Conservation (phyloP, 2,329 filamentous ascomycete species). For the Talaromyces piceae region DNA sequence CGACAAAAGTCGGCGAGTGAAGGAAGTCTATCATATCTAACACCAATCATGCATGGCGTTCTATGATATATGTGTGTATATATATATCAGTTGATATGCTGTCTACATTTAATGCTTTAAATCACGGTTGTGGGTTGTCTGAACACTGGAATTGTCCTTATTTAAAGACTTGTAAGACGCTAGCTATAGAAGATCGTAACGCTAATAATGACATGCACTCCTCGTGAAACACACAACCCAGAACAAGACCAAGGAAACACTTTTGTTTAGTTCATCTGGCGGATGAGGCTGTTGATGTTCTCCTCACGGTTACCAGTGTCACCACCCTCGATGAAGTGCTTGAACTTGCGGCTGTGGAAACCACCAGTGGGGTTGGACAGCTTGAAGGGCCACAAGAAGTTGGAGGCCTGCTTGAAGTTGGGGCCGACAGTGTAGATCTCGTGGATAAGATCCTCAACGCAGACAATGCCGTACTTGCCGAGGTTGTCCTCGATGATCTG, state of each 20-base stretch:
- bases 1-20: slow-evolving; percentile 52
- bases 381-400: slow-evolving; percentile 99
- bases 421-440: slow-evolving; percentile 98
- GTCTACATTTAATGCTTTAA: slow-evolving; percentile 2
- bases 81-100: background rate
- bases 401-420: slow-evolving; percentile 99
- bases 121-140: slow-evolving; percentile 25
- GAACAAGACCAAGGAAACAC: slow-evolving; percentile 10
- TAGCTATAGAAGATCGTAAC: slow-evolving; percentile 22
- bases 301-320: slow-evolving; percentile 98
- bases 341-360: slow-evolving; percentile 96
- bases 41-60: background rate
- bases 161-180: slow-evolving; percentile 22
- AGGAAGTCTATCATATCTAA: slow-evolving; percentile 35
- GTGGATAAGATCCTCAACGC: slow-evolving; percentile 98
- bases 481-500: slow-evolving; percentile 93
- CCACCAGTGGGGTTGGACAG: slow-evolving; percentile 96
- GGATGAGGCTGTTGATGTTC: slow-evolving; percentile 91
- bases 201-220: slow-evolving; percentile 26
- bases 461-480: slow-evolving; percentile 98
- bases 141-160: slow-evolving; percentile 27
- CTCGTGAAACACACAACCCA: slow-evolving; percentile 28
- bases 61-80: background rate
- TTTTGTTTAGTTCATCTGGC: slow-evolving; percentile 86
- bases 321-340: slow-evolving; percentile 98